Percentiles rank a stretch among this genome's conserved stretches.
phyloP scores from a whole-genome alignment of 2,329 filamentous ascomycete species.

The Ophiosphaerella korrae region DNA sequence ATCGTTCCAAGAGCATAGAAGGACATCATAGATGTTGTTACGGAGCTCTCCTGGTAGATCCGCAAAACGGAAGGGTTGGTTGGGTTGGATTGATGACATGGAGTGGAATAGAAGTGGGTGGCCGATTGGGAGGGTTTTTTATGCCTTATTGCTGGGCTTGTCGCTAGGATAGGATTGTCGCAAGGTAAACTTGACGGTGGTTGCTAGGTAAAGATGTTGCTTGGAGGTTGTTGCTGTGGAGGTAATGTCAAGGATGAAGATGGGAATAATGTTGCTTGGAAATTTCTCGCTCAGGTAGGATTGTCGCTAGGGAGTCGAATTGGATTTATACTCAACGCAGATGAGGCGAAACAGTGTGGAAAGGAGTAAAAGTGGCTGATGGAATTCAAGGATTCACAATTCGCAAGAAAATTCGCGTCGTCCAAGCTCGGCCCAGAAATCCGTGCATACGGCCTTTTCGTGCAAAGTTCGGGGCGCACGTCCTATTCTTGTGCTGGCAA shows the following conservation, averaged over 20 bases:
- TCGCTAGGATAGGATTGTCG: constrained; percentile 7
- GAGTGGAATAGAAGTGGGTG: not conserved
- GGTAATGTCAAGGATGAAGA: constrained; percentile 7
- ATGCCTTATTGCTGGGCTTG: constrained; percentile 9
- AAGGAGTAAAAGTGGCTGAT: constrained; percentile 21
- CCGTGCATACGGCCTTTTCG: constrained; percentile 17
- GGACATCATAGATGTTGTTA: constrained; percentile 31
- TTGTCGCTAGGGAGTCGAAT: constrained; percentile 14
- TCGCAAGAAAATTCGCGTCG: constrained; percentile 19
- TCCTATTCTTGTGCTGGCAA: constrained; percentile 25
- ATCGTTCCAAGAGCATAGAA: constrained; percentile 34
- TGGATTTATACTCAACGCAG: constrained; percentile 27
- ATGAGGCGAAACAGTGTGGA: constrained; percentile 9
- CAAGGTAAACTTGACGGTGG: constrained; percentile 4
- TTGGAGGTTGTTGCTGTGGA: constrained; percentile 23
- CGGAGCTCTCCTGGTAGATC: constrained; percentile 34
- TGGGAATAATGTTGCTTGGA: constrained; percentile 16
- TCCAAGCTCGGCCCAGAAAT: constrained; percentile 15
- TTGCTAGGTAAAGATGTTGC: constrained; percentile 12
- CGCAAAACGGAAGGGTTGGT: constrained; percentile 29
- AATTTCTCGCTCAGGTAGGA: constrained; percentile 19
- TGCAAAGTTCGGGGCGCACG: constrained; percentile 22
- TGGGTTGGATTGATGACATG: constrained; percentile 22
- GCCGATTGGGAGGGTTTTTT: constrained; percentile 1
- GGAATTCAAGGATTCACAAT: constrained; percentile 26